phyloP scores from a whole-genome alignment of 805 yeast species.

The Yamadazyma philogaea region DNA sequence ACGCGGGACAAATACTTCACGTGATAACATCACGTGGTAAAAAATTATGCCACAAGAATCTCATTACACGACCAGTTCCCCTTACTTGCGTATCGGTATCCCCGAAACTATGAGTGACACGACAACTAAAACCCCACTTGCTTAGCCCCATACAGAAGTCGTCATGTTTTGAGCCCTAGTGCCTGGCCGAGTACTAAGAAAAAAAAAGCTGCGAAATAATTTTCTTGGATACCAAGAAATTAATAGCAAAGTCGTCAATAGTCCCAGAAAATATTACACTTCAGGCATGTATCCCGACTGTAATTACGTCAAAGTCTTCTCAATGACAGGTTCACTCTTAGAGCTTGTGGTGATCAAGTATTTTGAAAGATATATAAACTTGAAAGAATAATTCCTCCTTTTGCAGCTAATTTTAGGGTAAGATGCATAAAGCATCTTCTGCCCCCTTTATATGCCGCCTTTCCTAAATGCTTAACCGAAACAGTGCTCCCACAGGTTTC shows the following conservation, averaged over 20 bases:
- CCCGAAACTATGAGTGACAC: too few species aligned
- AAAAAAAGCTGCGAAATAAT: constrained; percentile 6
- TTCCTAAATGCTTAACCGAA: too few species aligned
- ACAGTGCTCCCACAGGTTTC: background rate
- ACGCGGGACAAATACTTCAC: background rate
- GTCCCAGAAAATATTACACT: constrained; percentile 1
- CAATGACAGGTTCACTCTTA: background rate
- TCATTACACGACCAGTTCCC: too few species aligned
- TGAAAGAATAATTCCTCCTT: too few species aligned
- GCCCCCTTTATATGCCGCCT: too few species aligned
- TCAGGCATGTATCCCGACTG: background rate
- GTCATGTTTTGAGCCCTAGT: constrained; percentile 1
- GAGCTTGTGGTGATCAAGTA: too few species aligned
- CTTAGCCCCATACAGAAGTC: background rate
- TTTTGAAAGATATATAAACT: too few species aligned
- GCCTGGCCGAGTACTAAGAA: background rate
- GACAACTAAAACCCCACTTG: too few species aligned
- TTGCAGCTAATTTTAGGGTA: too few species aligned
- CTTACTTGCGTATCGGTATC: too few species aligned
- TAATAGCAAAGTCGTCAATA: background rate
- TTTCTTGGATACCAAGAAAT: constrained; percentile 5
- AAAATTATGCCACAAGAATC: background rate
- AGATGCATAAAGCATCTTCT: too few species aligned
- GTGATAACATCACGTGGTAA: constrained; percentile 1
- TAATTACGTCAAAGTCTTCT: background rate